Evolutionary conservation across 2,329 filamentous ascomycete species (phyloP), one percentile per base, ranked within the genome.

Genomic region (Neofusicoccum parvum): DNA sequence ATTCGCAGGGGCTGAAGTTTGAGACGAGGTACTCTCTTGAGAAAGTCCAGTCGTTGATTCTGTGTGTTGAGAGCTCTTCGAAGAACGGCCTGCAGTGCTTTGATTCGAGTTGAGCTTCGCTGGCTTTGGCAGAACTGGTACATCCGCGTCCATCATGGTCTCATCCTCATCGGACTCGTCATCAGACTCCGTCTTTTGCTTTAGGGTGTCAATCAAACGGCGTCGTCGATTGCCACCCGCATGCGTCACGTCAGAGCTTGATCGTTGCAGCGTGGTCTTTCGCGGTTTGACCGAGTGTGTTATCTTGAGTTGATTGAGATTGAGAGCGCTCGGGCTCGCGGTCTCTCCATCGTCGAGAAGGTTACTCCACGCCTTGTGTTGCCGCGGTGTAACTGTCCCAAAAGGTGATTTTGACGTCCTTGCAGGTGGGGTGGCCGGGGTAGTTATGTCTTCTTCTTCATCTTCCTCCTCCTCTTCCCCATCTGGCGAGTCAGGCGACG

Each of bases 341-440:
- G 69, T 67, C 5, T 73, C 70, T 11, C 71, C 65, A 17, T 71
- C 69, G n/a, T 73, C 71, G 12, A 78, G 49, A 11, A 78, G 64
- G 50, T 74, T 73, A 36, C 69, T 71, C 66, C 78, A 78, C 14
- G 78, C 68, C 12, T 71, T 69, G 36, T 72, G 74, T 50, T 79
- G 76, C 20, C 73, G 72, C 10, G 77, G 77, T 17, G 77, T 79
- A 4, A 76, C 71, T 1, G 76, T 75, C 17, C 72, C 74, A 50
- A 71, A 68, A 6, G 66, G 66, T n/a, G 54, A 65, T 17, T 65
- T 46, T 11, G 64, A 65, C 17, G 64, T 60, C n/a, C 64, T 60
- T 11, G n/a, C 43, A 9, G 64, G 54, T 23, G 64, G 64, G 10
- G 54, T 65, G 27, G 64, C 39, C 3, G 54, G 64, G 7, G 49